Base-by-base conservation (phyloP, 1,284 basidiomycete species). In the Malassezia arunalokei region DNA sequence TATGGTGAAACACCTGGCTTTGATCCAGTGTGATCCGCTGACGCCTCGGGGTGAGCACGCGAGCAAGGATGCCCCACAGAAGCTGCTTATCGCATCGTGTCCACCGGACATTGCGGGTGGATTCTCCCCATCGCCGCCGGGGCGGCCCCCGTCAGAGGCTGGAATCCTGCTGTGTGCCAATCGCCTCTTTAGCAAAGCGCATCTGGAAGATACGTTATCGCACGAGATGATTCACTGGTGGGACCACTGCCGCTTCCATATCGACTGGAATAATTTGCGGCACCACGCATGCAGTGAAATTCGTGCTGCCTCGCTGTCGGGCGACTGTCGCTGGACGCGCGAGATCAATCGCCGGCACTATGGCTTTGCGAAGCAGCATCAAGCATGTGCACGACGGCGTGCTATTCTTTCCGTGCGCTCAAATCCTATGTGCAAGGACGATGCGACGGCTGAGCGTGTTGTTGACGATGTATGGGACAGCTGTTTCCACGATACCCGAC, bases 211-310 rank as follows among this genome's bases (percentile, higher is more conserved):
- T 70, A 94, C 90, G 12, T 76, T 96, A 30, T 81, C 87, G 14
- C 92, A 98, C 68, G 92, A 98, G 70, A 81, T 96, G 52, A 77
- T 96, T n/a, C 92, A 96, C 74, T 84, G 90, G 79, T 96, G 85
- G 71, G 92, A 96, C 72, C 86, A 94, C 62, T 87, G 86, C 73
- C 83, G 84, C 71, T 96, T 96, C 77, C 83, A 89, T 54, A 85
- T 94, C 1, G 83, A 94, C 73, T 95, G 88, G 89, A 76, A 73
- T 47, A 85, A 96, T 74, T 74, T 96, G 48, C 77, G 88, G 49
- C 90, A 95, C 76, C 89, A 92, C 73, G 92, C 92, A 0, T 96
- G 91, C 73, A 87, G 83, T 65, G 91, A 96, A 80, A 94, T 98
- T 70, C 83, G 92, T 42, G 91, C 92, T 0, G 90, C 89, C 54